Evolutionary conservation across 331 rosid species (phyloP).

Genomic region (Rhamnella rubrinervis): DNA sequence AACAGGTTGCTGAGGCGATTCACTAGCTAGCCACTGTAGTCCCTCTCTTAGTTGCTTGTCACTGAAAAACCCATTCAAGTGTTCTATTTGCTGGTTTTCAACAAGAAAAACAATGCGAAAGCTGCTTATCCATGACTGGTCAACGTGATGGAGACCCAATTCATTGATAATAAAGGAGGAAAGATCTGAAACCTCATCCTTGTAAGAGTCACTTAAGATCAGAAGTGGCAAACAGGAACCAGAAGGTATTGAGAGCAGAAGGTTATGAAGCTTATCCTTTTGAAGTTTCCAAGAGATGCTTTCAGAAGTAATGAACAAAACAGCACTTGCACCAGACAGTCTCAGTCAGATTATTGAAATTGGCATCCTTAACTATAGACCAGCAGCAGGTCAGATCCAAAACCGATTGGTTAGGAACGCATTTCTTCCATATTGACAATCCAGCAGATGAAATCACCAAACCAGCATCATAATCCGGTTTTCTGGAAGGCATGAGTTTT

Average conservation of each 20-base stretch:
- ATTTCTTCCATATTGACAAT: conserved; percentile 73
- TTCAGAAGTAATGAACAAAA: conserved; percentile 67
- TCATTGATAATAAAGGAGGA: conserved; percentile 49
- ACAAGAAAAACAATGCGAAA: conserved; percentile 59
- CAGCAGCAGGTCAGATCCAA: conserved; percentile 61
- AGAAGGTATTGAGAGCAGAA: conserved; percentile 63
- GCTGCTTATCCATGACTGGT: conserved; percentile 54
- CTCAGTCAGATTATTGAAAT: conserved; percentile 45
- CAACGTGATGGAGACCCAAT: conserved; percentile 63
- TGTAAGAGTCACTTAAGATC: conserved; percentile 52
- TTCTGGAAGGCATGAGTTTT: conserved; percentile 62
- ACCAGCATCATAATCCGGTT: conserved; percentile 34
- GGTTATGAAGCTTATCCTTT: conserved; percentile 56
- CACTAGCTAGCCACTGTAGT: conserved; percentile 80
- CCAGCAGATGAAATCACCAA: conserved; percentile 64
- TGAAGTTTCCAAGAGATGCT: conserved; percentile 66
- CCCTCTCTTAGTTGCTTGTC: conserved; percentile 72
- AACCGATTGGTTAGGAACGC: conserved; percentile 47
- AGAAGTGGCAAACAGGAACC: conserved; percentile 81
- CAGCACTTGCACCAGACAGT: conserved; percentile 70
- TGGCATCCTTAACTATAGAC: conserved; percentile 65
- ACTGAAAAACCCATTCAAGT: conserved; percentile 62
- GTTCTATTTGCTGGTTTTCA: conserved; percentile 49
- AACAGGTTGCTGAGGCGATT: conserved; percentile 71
- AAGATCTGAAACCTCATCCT: conserved; percentile 29